A percentile compares a stretch with the other conserved stretches of the same genome.
Conservation (phyloP, 306 rosid genomes). For the Lathyrus aphaca region DNA sequence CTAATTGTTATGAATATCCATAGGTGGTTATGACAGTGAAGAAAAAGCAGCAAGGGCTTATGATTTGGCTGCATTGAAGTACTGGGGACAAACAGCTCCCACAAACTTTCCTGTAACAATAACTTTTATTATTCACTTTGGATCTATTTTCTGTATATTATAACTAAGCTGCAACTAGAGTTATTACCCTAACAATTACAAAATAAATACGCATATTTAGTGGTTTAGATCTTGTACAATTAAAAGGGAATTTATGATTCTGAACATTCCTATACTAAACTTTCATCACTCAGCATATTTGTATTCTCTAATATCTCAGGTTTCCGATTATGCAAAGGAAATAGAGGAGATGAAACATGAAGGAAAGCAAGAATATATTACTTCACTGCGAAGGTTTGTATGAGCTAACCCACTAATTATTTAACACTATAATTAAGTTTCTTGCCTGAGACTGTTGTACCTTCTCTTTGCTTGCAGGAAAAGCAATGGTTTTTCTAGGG, state of each 20-base stretch:
- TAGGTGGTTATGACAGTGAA: slow-evolving; percentile 96
- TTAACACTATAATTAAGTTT: not conserved
- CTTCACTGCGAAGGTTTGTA: slow-evolving; percentile 79
- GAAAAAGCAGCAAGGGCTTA: slow-evolving; percentile 95
- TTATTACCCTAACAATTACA: no score
- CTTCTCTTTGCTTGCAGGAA: slow-evolving; percentile 51
- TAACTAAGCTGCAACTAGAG: no score
- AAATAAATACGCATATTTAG: no score
- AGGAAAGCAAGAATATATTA: slow-evolving; percentile 84
- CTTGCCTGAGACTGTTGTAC: not conserved
- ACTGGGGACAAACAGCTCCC: slow-evolving; percentile 92
- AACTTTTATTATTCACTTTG: not conserved
- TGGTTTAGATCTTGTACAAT: no score
- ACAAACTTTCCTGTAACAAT: slow-evolving; percentile 81
- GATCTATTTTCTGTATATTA: no score
- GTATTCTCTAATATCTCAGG: slow-evolving; percentile 43
- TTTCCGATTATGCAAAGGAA: slow-evolving; percentile 66
- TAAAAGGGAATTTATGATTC: no score
- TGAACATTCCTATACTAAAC: not conserved
- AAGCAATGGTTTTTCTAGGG: slow-evolving; percentile 93
- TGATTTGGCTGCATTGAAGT: slow-evolving; percentile 91
- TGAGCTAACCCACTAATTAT: not conserved
- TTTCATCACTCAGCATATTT: not conserved
- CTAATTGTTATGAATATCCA: slow-evolving; percentile 10
- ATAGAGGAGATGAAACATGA: slow-evolving; percentile 81